These are phyloP conservation scores for Jaltomata sinuosa DNA, from an alignment of 257 asterid genomes.

Conservation along the genomic window DNA sequence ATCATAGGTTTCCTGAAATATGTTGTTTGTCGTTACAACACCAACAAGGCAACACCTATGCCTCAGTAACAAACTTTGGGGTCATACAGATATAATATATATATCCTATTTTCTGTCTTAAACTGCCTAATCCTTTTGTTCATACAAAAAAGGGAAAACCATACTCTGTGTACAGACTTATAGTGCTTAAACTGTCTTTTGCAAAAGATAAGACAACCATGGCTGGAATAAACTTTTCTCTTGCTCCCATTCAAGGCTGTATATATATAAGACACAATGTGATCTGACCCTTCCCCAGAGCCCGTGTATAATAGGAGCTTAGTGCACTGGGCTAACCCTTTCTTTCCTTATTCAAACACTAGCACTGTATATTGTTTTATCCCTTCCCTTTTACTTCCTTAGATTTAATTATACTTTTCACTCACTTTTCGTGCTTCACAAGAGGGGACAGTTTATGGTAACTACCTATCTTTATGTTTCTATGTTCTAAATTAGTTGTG, in stretches of 20 bases:
- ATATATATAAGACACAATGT: not conserved
- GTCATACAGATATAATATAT: not conserved
- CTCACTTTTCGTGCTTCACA: not conserved
- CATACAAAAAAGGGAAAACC: not conserved
- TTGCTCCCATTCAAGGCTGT: not conserved
- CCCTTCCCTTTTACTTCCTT: not conserved
- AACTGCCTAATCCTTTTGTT: not conserved
- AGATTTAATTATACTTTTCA: not conserved
- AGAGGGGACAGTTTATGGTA: not conserved
- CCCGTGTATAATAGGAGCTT: not conserved
- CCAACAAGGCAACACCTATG: not conserved
- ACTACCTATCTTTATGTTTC: not conserved
- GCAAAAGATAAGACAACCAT: not conserved
- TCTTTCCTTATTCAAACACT: not conserved
- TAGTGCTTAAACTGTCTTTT: not conserved
- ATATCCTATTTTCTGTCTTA: not conserved
- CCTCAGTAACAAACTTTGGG: not conserved
- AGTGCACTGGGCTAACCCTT: not conserved
- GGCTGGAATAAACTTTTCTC: not conserved
- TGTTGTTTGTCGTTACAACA: not conserved
- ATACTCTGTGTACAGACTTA: not conserved
- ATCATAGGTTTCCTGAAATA: not conserved
- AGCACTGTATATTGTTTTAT: not conserved
- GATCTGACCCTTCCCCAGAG: not conserved
- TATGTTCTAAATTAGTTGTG: constrained; percentile 5